Conservation (phyloP, 768 basidiomycete species). For the Chlorophyllum brunneum region DNA sequence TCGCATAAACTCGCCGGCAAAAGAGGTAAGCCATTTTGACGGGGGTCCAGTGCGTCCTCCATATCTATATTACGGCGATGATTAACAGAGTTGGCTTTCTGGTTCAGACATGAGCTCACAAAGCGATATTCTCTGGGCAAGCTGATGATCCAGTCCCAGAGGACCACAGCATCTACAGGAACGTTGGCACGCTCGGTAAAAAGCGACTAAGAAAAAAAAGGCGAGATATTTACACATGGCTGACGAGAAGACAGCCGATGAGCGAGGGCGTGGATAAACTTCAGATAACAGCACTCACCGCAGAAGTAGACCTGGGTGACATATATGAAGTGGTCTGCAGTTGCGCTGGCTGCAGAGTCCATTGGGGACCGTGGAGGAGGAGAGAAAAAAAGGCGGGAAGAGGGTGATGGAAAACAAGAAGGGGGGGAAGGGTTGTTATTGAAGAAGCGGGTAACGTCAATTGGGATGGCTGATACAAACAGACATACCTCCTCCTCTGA, state of each 20-base stretch:
- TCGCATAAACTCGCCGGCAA: slow-evolving; percentile 58
- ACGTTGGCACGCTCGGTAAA: slow-evolving; percentile 24
- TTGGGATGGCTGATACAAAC: slow-evolving; percentile 21
- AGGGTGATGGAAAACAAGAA: slow-evolving; percentile 40
- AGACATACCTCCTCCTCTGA: slow-evolving; percentile 44
- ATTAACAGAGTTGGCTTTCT: slow-evolving; percentile 20
- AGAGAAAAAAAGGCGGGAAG: slow-evolving; percentile 23
- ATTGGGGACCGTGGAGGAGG: slow-evolving; percentile 21
- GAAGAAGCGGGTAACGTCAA: slow-evolving; percentile 30
- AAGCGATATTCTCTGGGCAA: slow-evolving; percentile 75
- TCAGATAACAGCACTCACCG: slow-evolving; percentile 48
- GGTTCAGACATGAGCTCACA: slow-evolving; percentile 37
- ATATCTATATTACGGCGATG: slow-evolving; percentile 44
- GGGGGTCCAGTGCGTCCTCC: slow-evolving; percentile 82
- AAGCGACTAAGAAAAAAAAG: slow-evolving; percentile 23
- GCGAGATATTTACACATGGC: slow-evolving; percentile 61
- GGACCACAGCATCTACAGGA: slow-evolving; percentile 64
- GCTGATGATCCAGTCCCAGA: slow-evolving; percentile 86
- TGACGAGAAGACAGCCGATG: slow-evolving; percentile 30
- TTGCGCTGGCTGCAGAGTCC: slow-evolving; percentile 33
- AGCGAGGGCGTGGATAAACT: slow-evolving; percentile 22
- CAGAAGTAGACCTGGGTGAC: slow-evolving; percentile 83
- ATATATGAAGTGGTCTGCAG: slow-evolving; percentile 75
- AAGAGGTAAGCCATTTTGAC: slow-evolving; percentile 82
- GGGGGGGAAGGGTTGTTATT: slow-evolving; percentile 21